Evolutionary conservation across 2,329 filamentous ascomycete species (phyloP), one percentile per base, ranked within the genome.

Genomic region (Tolypocladium paradoxum): DNA sequence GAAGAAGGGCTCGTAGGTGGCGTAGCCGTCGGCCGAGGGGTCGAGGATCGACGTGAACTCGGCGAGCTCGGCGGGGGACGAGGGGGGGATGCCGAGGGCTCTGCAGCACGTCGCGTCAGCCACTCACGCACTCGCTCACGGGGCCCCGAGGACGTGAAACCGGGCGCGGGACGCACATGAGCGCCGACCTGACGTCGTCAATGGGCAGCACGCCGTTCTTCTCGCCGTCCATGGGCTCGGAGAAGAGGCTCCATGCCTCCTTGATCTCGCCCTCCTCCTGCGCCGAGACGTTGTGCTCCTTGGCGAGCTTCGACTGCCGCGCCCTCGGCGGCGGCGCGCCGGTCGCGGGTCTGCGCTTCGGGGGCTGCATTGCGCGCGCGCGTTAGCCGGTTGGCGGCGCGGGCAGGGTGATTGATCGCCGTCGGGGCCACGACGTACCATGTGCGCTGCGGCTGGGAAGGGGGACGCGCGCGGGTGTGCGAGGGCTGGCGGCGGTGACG

Each of bases 231-330:
- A 82, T 82, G 36, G 84, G 82, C 60, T 86, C 78, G 1, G 84
- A 75, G 68, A 97, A 99, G 8, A 97, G 78, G 24, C 81, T 77
- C 69, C 93, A 97, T 16, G 91, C 91, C 69, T 96, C 91, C 63
- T 83, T 84, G 65, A 99, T 96, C 72, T 96, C 90, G 60, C 81
- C 79, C 72, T 97, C 92, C 71, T 96, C 87, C 58, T 86, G 82
- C 40, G 84, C 86, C 16, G 83, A 85, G 64, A 97, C 83, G 68
- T 90, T 85, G 77, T 96, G 84, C 65, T 96, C 90, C 72, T 91
- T 92, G 33, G 92, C 92, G 62, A 96, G 88, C 69, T 90, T 95
- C 55, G 91, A 95, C 64, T 83, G 83, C 57, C 87, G 86, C 50
- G 64, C 57, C 65, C 65, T 73, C 52, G 67, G 60, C 60, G 67